Evolutionary conservation across 371 early-diverging fungal species (phyloP), one percentile per base, ranked within the genome.

Genomic region (Mucor mucedo): DNA sequence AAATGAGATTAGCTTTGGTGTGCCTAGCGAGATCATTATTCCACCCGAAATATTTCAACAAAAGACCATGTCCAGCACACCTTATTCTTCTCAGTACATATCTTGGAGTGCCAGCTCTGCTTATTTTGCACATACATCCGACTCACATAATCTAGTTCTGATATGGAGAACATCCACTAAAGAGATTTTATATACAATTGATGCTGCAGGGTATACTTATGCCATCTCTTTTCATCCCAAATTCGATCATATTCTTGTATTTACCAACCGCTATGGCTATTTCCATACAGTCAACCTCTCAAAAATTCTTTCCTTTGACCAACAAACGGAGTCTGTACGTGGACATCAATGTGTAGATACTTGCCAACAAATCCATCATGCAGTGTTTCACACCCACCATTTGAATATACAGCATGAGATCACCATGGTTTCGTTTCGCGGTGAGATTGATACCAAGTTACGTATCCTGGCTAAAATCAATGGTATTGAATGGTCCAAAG

Each of bases 41-140:
- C 62, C 60, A 10, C 13, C 55, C 3, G 30, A 30, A 10, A 13
- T 76, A 21, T 38, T 58, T 29, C 38, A 49, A 30, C 40, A 32
- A 28, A 21, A n/a, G 2, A 14, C 11, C 35, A 47, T 47, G 50
- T 28, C 27, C 10, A 27, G 30, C 1, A 41, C n/a, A 2, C 63
- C 58, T 60, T 68, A 66, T 44, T 75, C 72, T 2, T 82, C 84
- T 3, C 86, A 86, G 49, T 79, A 86, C 35, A 74, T 86, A 14
- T 65, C 82, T 6, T 86, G 86, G 86, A 86, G 79, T 39, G 61
- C 71, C 8, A 77, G 78, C 0, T 82, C 81, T n/a, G 70, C 62
- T 9, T 75, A 75, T 58, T 84, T 86, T 74, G 86, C 84, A 5
- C 86, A 86, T 48, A 77, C 86, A 0, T 86, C 86, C 1, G 86